Conservation (phyloP, 2,329 filamentous ascomycete species). For the Paraphaeosphaeria minitans region DNA sequence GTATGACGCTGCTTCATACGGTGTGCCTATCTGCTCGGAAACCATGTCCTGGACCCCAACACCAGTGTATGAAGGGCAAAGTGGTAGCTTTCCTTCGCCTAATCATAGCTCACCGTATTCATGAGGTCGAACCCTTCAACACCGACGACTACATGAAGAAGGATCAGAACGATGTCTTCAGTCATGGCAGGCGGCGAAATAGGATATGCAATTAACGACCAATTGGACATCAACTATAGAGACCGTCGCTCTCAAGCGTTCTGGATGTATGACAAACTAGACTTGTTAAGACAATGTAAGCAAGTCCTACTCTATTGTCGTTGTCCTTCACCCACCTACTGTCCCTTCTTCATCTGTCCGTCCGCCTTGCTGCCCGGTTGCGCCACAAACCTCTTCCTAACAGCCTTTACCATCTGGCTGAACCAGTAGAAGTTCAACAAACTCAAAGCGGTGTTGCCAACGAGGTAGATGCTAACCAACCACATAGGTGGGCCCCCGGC, state of each 20-base stretch:
- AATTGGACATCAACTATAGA: neutral
- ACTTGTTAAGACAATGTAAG: too few species aligned
- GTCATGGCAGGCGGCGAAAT: neutral
- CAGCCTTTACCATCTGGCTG: conserved; percentile 81
- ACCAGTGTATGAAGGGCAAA: neutral
- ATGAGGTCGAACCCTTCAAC: neutral
- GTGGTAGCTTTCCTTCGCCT: neutral
- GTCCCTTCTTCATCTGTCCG: conserved; percentile 27
- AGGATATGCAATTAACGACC: neutral
- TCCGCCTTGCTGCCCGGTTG: conserved; percentile 12
- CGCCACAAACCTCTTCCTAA: conserved; percentile 73
- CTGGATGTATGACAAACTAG: neutral
- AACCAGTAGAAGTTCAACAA: conserved; percentile 84
- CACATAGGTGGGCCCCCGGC: conserved; percentile 63
- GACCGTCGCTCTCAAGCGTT: neutral
- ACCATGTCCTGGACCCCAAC: neutral
- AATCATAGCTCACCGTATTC: neutral
- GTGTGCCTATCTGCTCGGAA: neutral
- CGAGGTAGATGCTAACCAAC: conserved; percentile 71
- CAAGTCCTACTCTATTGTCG: neutral
- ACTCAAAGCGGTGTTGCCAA: conserved; percentile 73
- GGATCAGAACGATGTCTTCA: neutral
- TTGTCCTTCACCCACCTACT: conserved; percentile 13
- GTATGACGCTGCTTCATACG: neutral
- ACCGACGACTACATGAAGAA: neutral